A percentile compares a stretch with the other conserved stretches of the same genome.
Conservation (phyloP, 257 asterid genomes). For the Primulina huaijiensis region DNA sequence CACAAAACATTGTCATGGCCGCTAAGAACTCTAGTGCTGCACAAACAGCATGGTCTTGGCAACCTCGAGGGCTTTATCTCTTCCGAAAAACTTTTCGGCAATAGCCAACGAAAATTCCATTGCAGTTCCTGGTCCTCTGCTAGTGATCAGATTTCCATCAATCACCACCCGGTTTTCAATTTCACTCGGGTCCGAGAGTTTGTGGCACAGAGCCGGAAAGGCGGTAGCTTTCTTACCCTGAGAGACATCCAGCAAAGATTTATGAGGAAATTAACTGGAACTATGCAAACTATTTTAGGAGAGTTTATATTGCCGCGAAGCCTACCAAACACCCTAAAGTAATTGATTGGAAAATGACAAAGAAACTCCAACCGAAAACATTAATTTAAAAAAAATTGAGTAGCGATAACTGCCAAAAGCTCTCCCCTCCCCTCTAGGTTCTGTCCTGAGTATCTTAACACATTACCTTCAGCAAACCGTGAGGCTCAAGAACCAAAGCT, state of each 20-base stretch:
- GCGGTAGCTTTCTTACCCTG: conserved; percentile 98
- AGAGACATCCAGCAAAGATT: not conserved
- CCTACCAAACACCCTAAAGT: not conserved
- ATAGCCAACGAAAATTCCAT: conserved; percentile 83
- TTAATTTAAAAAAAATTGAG: not conserved
- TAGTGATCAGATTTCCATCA: conserved; percentile 86
- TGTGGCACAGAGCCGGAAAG: conserved; percentile 79
- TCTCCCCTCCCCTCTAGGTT: not conserved
- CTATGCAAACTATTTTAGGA: not conserved
- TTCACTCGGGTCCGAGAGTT: conserved; percentile 68
- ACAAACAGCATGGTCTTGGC: conserved; percentile 71
- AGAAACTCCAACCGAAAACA: not conserved
- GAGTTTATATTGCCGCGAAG: not conserved
- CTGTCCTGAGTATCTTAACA: not conserved
- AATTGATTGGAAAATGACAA: not conserved
- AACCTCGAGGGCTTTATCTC: conserved; percentile 56
- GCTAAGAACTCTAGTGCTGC: conserved; percentile 22
- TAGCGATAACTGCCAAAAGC: not conserved
- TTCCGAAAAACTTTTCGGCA: conserved; percentile 66
- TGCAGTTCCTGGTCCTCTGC: conserved; percentile 94
- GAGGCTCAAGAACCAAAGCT: conserved; percentile 81
- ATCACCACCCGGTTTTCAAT: conserved; percentile 77
- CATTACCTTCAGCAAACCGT: conserved; percentile 78
- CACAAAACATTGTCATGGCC: conserved; percentile 5
- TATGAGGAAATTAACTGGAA: not conserved